Evolutionary conservation across 805 yeast genomes (phyloP).

Genomic region (Saturnispora saitoi): DNA sequence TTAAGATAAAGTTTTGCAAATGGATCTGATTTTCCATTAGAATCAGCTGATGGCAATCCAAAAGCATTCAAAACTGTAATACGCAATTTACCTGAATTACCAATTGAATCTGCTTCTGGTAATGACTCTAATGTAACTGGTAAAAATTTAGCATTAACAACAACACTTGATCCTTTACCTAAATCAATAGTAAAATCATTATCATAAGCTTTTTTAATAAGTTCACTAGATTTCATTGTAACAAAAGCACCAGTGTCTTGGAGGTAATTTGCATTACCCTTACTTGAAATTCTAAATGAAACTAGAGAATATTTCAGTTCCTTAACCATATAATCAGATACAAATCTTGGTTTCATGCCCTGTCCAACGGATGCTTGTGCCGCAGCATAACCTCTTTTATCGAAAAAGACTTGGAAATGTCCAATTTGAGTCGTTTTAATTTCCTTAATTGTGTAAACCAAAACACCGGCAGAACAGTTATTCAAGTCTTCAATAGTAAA

Average conservation of each 20-base stretch:
- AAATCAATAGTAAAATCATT: conserved; percentile 51
- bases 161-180: conserved; percentile 37
- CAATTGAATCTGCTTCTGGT: conserved; percentile 67
- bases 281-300: conserved; percentile 52
- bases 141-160: conserved; percentile 63
- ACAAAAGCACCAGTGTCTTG: conserved; percentile 54
- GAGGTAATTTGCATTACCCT: conserved; percentile 43
- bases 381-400: conserved; percentile 60
- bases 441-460: conserved; percentile 56
- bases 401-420: conserved; percentile 69
- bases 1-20: conserved; percentile 63
- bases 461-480: conserved; percentile 63
- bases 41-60: conserved; percentile 75
- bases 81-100: conserved; percentile 63
- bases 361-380: conserved; percentile 46
- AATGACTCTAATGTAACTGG: conserved; percentile 56
- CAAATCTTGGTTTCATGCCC: conserved; percentile 30
- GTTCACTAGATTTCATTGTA: conserved; percentile 55
- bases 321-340: conserved; percentile 68
- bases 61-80: conserved; percentile 57
- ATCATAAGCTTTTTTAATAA: conserved; percentile 57
- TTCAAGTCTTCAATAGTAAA: conserved; percentile 51
- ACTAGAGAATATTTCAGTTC: conserved; percentile 62
- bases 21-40: conserved; percentile 92
- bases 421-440: conserved; percentile 51